phyloP scores from a whole-genome alignment of 2,329 filamentous ascomycete species.

The Talaromyces sp. region DNA sequence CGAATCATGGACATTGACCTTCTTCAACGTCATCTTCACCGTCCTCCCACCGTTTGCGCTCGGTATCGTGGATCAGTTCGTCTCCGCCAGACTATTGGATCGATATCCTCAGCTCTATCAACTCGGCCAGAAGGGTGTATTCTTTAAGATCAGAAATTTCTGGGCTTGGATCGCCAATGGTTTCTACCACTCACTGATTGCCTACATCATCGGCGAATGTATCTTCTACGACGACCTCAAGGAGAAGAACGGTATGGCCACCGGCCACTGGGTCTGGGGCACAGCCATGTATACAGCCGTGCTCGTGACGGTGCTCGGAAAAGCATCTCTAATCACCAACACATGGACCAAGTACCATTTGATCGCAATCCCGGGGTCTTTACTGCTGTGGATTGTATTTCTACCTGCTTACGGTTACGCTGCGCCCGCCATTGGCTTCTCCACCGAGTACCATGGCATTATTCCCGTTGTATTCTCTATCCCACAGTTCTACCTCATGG shows the following conservation, averaged over 20 bases:
- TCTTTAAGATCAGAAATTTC: constrained; percentile 92
- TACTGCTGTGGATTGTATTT: constrained; percentile 88
- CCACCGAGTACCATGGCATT: constrained; percentile 78
- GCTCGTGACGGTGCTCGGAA: constrained; percentile 89
- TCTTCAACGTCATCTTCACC: constrained; percentile 99
- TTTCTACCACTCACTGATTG: constrained; percentile 88
- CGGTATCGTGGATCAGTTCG: constrained; percentile 96
- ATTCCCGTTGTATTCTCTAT: constrained; percentile 76
- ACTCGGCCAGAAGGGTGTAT: constrained; percentile 85
- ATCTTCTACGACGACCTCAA: constrained; percentile 81
- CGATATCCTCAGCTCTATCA: constrained; percentile 94
- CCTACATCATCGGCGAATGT: constrained; percentile 80
- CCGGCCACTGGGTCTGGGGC: constrained; percentile 98
- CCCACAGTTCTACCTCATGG: constrained; percentile 88
- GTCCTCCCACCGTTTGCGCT: constrained; percentile 89
- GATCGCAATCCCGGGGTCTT: constrained; percentile 88
- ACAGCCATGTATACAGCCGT: constrained; percentile 90
- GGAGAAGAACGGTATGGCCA: constrained; percentile 72
- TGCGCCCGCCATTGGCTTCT: constrained; percentile 77
- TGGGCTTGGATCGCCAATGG: constrained; percentile 90
- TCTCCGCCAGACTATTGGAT: constrained; percentile 88
- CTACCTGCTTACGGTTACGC: constrained; percentile 82
- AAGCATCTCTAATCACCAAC: constrained; percentile 90
- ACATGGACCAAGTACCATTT: constrained; percentile 99
- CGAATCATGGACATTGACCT: constrained; percentile 98